Evolutionary conservation across 768 basidiomycete species (phyloP).

Genomic region (Pisolithus sp.): DNA sequence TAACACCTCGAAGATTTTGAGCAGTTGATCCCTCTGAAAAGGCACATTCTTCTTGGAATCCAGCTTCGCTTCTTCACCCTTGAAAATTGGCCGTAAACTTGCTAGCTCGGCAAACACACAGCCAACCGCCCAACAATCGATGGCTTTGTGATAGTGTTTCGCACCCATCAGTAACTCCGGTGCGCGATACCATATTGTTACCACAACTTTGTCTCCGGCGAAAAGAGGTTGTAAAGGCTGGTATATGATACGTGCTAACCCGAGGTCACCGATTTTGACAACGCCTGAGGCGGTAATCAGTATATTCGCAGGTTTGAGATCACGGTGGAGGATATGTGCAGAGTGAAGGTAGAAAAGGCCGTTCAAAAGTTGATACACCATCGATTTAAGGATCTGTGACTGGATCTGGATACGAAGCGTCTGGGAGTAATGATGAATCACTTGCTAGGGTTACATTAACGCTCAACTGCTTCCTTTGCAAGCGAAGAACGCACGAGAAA

Average conservation of each 20-base stretch:
- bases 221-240: conserved; percentile 89
- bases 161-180: conserved; percentile 95
- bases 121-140: conserved; percentile 97
- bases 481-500: conserved; percentile 64
- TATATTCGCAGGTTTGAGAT: conserved; percentile 98
- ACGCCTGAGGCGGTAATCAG: conserved; percentile 84
- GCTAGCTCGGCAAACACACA: conserved; percentile 97
- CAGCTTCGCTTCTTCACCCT: conserved; percentile 97
- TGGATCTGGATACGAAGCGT: conserved; percentile 74
- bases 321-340: conserved; percentile 91
- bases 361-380: conserved; percentile 90
- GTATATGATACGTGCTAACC: conserved; percentile 86
- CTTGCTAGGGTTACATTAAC: conserved; percentile 56
- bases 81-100: conserved; percentile 93
- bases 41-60: conserved; percentile 97
- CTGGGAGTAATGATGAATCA: conserved; percentile 97
- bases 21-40: conserved; percentile 91
- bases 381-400: conserved; percentile 78
- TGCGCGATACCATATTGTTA: conserved; percentile 99
- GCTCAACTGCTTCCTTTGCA: not conserved
- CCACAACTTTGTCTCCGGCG: conserved; percentile 95
- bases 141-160: conserved; percentile 94
- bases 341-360: conserved; percentile 94
- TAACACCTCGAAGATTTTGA: conserved; percentile 93
- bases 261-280: conserved; percentile 98